Percentiles rank a stretch among this genome's conserved stretches.
Conservation (phyloP, 192 early-diverging fungal species). For the Coemansia sp. region DNA sequence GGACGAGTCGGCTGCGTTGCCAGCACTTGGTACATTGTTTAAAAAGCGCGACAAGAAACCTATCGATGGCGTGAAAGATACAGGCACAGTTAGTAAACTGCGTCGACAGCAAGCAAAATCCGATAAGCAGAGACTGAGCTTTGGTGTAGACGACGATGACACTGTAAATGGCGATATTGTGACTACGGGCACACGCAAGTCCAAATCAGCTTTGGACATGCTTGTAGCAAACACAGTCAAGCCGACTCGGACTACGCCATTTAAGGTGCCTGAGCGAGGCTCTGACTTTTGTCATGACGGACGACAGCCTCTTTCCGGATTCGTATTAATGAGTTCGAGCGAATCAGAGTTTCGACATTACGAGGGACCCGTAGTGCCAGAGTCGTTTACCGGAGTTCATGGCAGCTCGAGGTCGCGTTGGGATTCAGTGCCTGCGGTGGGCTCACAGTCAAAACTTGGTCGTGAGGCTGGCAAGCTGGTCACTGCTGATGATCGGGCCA, state of each 20-base stretch:
- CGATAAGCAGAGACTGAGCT: conserved; percentile 30
- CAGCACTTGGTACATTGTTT: conserved; percentile 30
- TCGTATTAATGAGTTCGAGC: conserved; percentile 7
- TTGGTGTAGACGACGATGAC: conserved; percentile 24
- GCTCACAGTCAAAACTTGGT: conserved; percentile 16
- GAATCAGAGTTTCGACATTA: conserved; percentile 10
- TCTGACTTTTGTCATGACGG: conserved; percentile 19
- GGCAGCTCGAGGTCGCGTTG: conserved; percentile 12
- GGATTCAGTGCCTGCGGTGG: conserved; percentile 23
- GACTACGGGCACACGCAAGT: background rate
- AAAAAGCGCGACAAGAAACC: conserved; percentile 2
- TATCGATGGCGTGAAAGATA: background rate
- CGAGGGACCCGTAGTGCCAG: conserved; percentile 22
- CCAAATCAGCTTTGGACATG: background rate
- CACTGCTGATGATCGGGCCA: conserved; percentile 15
- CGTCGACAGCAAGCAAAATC: conserved; percentile 7
- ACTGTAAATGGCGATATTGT: background rate
- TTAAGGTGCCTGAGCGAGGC: background rate
- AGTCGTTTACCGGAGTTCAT: conserved; percentile 15
- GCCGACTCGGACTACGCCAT: background rate
- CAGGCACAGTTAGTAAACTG: background rate
- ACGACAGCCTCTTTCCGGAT: conserved; percentile 19
- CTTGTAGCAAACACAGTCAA: background rate
- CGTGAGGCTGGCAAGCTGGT: background rate
- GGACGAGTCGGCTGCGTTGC: background rate